Base-by-base conservation (phyloP, 148 eudicot genomes). In the Diospyros lotus region DNA sequence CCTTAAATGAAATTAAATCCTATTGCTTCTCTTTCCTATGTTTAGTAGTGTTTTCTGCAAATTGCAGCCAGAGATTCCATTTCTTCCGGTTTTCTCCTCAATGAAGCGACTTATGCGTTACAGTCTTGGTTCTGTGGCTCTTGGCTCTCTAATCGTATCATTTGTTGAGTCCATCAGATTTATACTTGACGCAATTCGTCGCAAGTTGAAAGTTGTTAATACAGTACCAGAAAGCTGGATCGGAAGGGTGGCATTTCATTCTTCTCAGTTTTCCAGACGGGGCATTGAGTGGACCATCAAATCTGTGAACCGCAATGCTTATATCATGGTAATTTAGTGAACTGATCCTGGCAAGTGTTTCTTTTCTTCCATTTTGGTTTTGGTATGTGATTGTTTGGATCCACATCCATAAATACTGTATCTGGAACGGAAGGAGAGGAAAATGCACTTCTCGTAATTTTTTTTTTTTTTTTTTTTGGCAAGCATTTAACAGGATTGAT, bases 221-320 rank as follows among this genome's bases (percentile, higher is more conserved):
- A 77, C 88, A 41, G 55, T 83, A 67, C 96, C 94, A 63, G 89
- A 84, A 6, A 85, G 85, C 86, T 81, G 87, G 91, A 63, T 84
- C 68, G 88, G 91, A 58, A 90, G 82, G 81, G 83, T 77, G 51
- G 70, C 81, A 52, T 84, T 75, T 82, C 85, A 82, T 62, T 82
- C 93, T 80, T 92, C 94, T 58, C 83, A 82, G 75, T 82, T 76
- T 65, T 88, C 80, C 84, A 82, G 85, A 69, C 84, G 71, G 80
- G 83, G 89, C 81, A 83, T 91, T 53, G 97, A 86, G 74, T 90
- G 96, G 96, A 89, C 87, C 80, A 80, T 89, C 84, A 92, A 79
- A 84, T 95, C 96, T 18, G 91, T 92, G 64, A 95, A 92, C 85
- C 96, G 88, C 48, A 92, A 95, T 76, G 97, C 96, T 68, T 95